phyloP scores from a whole-genome alignment of 2,329 filamentous ascomycete genomes.

The Neopestalotiopsis rosae region DNA sequence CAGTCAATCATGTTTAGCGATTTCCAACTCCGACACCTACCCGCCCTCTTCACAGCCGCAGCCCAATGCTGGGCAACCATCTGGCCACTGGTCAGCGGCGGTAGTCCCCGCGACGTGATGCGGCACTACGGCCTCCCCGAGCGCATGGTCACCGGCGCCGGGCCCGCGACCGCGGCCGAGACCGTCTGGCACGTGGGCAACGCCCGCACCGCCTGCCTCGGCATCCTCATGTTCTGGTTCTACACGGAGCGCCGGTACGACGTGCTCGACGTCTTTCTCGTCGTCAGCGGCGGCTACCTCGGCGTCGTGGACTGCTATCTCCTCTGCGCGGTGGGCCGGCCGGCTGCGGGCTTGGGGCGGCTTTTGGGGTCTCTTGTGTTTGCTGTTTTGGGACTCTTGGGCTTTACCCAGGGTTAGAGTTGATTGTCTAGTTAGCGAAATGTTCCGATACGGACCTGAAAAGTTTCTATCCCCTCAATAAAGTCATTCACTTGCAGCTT shows the following conservation, averaged over 20 bases:
- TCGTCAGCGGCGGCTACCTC: conserved; percentile 22
- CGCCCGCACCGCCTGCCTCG: conserved; percentile 26
- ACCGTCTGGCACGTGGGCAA: conserved; percentile 24
- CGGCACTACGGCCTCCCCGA: conserved; percentile 25
- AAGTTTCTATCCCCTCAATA: no score
- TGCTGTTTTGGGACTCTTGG: conserved; percentile 21
- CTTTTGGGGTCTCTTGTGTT: conserved; percentile 23
- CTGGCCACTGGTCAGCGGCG: conserved; percentile 23
- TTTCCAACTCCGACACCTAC: conserved; percentile 24
- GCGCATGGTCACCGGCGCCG: conserved; percentile 9
- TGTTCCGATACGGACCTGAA: no score
- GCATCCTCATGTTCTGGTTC: conserved; percentile 28
- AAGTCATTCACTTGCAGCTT: no score
- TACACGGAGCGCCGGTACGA: conserved; percentile 26
- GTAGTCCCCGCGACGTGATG: conserved; percentile 22
- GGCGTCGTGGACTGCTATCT: conserved; percentile 24
- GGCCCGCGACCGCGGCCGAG: conserved; percentile 24
- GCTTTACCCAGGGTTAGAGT: no score
- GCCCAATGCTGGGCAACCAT: conserved; percentile 25
- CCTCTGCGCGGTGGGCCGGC: conserved; percentile 23
- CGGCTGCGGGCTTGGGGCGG: conserved; percentile 22
- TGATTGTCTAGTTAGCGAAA: no score
- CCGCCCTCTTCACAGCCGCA: conserved; percentile 24
- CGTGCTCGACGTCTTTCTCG: conserved; percentile 26
- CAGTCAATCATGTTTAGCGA: conserved; percentile 20